Conservation (phyloP, 108 stramenopile genomes). For the Nitzschia inconspicua region DNA sequence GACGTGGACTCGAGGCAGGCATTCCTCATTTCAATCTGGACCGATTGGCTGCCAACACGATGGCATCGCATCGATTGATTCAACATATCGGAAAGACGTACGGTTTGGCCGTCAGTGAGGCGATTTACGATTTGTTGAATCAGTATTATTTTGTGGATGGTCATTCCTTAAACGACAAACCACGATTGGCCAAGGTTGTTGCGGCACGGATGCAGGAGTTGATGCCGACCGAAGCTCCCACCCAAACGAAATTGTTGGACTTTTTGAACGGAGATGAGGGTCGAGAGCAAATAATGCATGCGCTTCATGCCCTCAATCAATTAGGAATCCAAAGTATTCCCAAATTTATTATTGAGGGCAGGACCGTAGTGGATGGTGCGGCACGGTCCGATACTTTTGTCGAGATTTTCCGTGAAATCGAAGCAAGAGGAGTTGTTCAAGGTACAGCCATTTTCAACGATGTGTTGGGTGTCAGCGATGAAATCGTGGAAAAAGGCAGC, state of each 20-base stretch:
- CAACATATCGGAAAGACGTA: conserved; percentile 73
- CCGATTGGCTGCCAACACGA: conserved; percentile 76
- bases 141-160: conserved; percentile 73
- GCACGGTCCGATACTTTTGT: conserved; percentile 60
- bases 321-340: conserved; percentile 80
- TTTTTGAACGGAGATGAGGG: conserved; percentile 72
- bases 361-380: conserved; percentile 72
- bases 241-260: conserved; percentile 39
- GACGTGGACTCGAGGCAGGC: conserved; percentile 70
- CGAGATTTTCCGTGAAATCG: conserved; percentile 68
- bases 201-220: conserved; percentile 32
- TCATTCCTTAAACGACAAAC: conserved; percentile 57
- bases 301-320: conserved; percentile 38
- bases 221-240: conserved; percentile 15
- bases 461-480: conserved; percentile 55
- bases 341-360: conserved; percentile 82
- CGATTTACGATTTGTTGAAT: conserved; percentile 74
- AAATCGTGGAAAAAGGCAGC: conserved; percentile 50
- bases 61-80: conserved; percentile 84
- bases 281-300: conserved; percentile 57
- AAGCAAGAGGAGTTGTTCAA: conserved; percentile 42
- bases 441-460: conserved; percentile 66
- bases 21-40: conserved; percentile 87
- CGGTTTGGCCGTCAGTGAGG: conserved; percentile 67
- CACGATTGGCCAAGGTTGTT: conserved; percentile 49